Evolutionary conservation across 768 basidiomycete genomes (phyloP).

Genomic region (Scleroderma bovista): DNA sequence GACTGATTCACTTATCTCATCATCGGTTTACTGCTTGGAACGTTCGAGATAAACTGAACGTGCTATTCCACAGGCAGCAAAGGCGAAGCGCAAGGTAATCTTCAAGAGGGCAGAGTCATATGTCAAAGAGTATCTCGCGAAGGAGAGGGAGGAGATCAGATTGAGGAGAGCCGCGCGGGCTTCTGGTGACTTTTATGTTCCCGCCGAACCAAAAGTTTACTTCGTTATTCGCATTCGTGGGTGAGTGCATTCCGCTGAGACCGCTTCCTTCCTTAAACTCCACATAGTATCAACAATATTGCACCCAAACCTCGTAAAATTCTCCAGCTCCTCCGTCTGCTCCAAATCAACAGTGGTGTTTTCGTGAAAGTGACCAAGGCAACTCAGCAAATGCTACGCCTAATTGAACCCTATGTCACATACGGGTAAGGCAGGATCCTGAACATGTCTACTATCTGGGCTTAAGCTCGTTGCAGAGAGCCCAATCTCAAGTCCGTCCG

Average conservation of each 20-base stretch:
- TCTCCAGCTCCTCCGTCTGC: constrained; percentile 93
- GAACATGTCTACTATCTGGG: neutral
- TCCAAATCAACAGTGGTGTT: constrained; percentile 99
- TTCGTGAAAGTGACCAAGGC: constrained; percentile 97
- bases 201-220: constrained; percentile 94
- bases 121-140: constrained; percentile 90
- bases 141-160: constrained; percentile 95
- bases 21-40: constrained; percentile 4
- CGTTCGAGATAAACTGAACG: constrained; percentile 1
- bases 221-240: constrained; percentile 97
- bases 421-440: constrained; percentile 65
- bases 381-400: constrained; percentile 95
- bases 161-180: constrained; percentile 89
- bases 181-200: constrained; percentile 95
- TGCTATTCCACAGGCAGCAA: constrained; percentile 55
- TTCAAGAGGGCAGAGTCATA: constrained; percentile 99
- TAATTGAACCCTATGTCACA: constrained; percentile 95
- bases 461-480: constrained; percentile 48
- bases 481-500: constrained; percentile 96
- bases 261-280: constrained; percentile 6
- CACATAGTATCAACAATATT: constrained; percentile 93
- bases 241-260: constrained; percentile 42
- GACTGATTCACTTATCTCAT: constrained; percentile 39
- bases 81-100: constrained; percentile 92
- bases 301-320: constrained; percentile 99